Base-by-base conservation (phyloP, 257 asterid species). In the Fraxinus excelsior region DNA sequence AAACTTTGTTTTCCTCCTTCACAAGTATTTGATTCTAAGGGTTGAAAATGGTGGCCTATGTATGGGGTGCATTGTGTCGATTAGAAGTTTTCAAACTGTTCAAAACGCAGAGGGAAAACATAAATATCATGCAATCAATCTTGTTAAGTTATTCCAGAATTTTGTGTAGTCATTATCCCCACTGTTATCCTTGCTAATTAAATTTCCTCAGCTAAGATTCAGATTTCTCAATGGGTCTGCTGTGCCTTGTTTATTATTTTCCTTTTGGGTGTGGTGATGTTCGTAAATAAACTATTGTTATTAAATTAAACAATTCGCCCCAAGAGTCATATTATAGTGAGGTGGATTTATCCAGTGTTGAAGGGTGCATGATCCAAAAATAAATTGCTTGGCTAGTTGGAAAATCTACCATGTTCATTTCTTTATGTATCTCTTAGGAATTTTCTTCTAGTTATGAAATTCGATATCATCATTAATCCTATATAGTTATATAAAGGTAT, bases 1-100 rank as follows among this genome's bases (percentile, higher is more conserved):
- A 73, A 81, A 73, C 64, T 74, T 32, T 0, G 21, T 68, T 60
- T 74, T 32, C 58, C 75, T 23, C 73, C 25, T 3, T 60, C n/a
- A n/a, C 18, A 68, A 38, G 42, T 38, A 46, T 66, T 71, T 31
- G 25, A 19, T 26, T 34, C n/a, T 67, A 56, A 68, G 37, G 8
- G 29, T 31, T 29, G 74, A 26, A 6, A 12, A 23, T 28, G 5
- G 9, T 49, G 64, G 16, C 19, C 19, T 64, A 3, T 10, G 11
- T 34, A 60, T 32, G 70, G 46, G 46, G 19, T 40, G 25, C 18
- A 6, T 14, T 14, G 14, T 46, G 56, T 46, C 7, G 56, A 46
- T 62, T n/a, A 56, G 29, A 56, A 21, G 28, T 12, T 70, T 56
- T 21, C 28, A 56, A 6, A 56, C 13, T 56, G 13, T 21, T 58